phyloP scores from a whole-genome alignment of 192 early-diverging fungal species.

The Piromyces finnis region DNA sequence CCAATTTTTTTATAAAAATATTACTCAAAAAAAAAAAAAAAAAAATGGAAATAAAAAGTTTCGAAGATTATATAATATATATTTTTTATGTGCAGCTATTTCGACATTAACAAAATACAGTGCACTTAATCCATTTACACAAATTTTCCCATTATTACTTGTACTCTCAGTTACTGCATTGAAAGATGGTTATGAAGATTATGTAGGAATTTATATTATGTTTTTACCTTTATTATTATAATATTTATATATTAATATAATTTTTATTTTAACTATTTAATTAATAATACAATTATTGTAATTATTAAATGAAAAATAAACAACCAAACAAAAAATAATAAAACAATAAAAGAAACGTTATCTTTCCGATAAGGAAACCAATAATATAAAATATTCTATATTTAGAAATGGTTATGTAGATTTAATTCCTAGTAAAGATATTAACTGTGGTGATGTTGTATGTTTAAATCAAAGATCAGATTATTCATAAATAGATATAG shows the following conservation, averaged over 20 bases:
- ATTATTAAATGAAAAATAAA: too few species aligned
- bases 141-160: slow-evolving; percentile 20
- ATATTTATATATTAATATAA: too few species aligned
- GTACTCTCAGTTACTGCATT: slow-evolving; percentile 24
- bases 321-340: too few species aligned
- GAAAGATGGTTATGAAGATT: slow-evolving; percentile 37
- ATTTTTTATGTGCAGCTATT: slow-evolving; percentile 33
- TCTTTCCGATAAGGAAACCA: not conserved
- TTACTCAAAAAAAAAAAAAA: too few species aligned
- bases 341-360: not conserved
- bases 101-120: slow-evolving; percentile 9
- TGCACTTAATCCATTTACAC: slow-evolving; percentile 4
- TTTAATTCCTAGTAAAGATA: not conserved
- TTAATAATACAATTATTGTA: too few species aligned
- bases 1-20: too few species aligned
- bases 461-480: too few species aligned
- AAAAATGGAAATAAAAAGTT: too few species aligned
- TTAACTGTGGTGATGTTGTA: not conserved
- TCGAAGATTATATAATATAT: slow-evolving; percentile 36
- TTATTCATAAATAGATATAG: too few species aligned
- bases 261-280: too few species aligned
- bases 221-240: too few species aligned
- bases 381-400: not conserved
- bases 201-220: not conserved
- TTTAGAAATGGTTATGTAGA: not conserved